A percentile compares a stretch with the other conserved stretches of the same genome.
phyloP scores from a whole-genome alignment of 306 rosid genomes.

The Aeschynomene evenia region DNA sequence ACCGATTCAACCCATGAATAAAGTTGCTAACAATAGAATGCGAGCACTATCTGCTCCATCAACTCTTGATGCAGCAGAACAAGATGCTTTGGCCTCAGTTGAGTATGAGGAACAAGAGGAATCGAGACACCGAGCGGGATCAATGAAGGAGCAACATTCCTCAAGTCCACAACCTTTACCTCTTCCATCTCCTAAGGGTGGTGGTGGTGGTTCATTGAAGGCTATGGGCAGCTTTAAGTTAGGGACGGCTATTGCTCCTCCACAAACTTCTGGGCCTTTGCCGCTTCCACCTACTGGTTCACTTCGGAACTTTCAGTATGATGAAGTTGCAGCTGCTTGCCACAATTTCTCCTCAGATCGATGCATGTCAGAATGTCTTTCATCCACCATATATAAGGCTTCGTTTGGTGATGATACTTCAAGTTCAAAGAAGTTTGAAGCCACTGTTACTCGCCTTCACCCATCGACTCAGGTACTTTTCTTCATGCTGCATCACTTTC shows the following conservation, averaged over 20 bases:
- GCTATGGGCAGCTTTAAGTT: conserved; percentile 76
- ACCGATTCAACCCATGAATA: conserved; percentile 59
- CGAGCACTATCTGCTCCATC: conserved; percentile 94
- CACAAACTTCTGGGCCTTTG: conserved; percentile 75
- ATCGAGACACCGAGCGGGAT: conserved; percentile 51
- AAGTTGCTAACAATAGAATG: conserved; percentile 48
- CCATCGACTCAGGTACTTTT: conserved; percentile 77
- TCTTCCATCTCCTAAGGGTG: conserved; percentile 78
- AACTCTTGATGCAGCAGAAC: conserved; percentile 89
- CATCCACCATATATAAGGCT: conserved; percentile 81
- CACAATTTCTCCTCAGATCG: conserved; percentile 76
- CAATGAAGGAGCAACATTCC: conserved; percentile 57
- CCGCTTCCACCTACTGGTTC: conserved; percentile 82
- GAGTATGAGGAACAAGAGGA: conserved; percentile 86
- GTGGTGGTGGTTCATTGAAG: conserved; percentile 48
- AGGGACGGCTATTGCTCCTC: conserved; percentile 66
- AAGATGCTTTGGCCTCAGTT: conserved; percentile 57
- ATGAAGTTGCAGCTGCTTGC: conserved; percentile 85
- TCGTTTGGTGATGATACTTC: conserved; percentile 85
- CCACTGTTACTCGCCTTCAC: conserved; percentile 87
- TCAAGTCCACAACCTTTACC: conserved; percentile 93
- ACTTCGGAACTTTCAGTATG: conserved; percentile 62
- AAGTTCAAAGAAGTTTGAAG: conserved; percentile 80
- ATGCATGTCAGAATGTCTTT: conserved; percentile 83
- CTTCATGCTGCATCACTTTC: background rate